Conservation (phyloP, 1,284 basidiomycete genomes). For the Xanthoconium separans region DNA sequence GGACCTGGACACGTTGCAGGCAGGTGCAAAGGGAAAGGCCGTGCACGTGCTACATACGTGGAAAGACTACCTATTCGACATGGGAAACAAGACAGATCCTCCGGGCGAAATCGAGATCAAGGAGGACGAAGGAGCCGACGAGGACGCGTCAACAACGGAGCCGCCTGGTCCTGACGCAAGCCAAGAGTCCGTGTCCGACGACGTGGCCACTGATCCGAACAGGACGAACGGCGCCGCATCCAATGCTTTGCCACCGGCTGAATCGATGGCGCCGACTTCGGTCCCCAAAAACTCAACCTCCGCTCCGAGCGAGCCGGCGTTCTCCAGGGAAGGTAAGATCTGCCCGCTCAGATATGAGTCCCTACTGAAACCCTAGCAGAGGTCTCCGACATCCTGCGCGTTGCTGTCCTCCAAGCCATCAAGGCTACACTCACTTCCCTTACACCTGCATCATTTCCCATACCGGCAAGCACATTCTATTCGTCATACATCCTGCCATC, state of each 20-base stretch:
- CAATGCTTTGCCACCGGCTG: slow-evolving; percentile 5
- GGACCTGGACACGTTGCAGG: slow-evolving; percentile 43
- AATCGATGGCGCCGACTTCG: slow-evolving; percentile 4
- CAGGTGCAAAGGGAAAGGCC: slow-evolving; percentile 67
- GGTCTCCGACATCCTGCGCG: slow-evolving; percentile 64
- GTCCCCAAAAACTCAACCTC: slow-evolving; percentile 5
- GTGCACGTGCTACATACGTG: slow-evolving; percentile 67
- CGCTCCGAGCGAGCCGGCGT: slow-evolving; percentile 12
- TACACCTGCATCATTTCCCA: slow-evolving; percentile 62
- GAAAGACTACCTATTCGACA: slow-evolving; percentile 70
- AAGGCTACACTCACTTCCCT: slow-evolving; percentile 46
- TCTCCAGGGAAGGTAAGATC: slow-evolving; percentile 26
- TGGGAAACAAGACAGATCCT: slow-evolving; percentile 58
- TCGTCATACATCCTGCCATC: slow-evolving; percentile 75
- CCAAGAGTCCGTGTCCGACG: slow-evolving; percentile 13
- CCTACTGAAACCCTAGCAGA: slow-evolving; percentile 39
- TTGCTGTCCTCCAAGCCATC: slow-evolving; percentile 71
- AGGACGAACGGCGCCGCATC: slow-evolving; percentile 8
- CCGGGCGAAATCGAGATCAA: slow-evolving; percentile 41
- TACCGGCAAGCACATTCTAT: slow-evolving; percentile 76
- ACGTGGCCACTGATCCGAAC: slow-evolving; percentile 17
- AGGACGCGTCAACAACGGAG: slow-evolving; percentile 15
- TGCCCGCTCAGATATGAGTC: slow-evolving; percentile 1
- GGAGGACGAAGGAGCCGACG: slow-evolving; percentile 19
- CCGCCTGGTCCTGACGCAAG: not conserved